phyloP scores from a whole-genome alignment of 768 basidiomycete species.

The Rhodotorula babjevae region DNA sequence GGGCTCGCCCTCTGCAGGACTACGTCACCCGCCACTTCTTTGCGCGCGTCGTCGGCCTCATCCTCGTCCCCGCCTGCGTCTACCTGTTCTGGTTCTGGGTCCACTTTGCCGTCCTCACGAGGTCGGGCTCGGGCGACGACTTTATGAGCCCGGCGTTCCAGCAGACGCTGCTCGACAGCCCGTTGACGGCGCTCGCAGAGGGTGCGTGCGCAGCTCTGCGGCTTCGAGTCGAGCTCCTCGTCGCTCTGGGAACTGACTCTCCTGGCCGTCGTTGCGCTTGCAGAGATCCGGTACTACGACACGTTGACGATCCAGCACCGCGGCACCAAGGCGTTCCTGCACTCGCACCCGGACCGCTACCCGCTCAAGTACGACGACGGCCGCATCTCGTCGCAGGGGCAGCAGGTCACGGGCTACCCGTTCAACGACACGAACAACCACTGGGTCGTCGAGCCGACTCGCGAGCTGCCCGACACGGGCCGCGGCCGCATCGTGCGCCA shows the following conservation, averaged over 20 bases:
- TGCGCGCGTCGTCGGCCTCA: constrained; percentile 77
- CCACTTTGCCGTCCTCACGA: constrained; percentile 80
- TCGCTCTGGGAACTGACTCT: no score
- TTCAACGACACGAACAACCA: constrained; percentile 91
- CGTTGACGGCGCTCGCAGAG: constrained; percentile 83
- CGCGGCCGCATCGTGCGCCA: constrained; percentile 88
- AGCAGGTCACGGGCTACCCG: constrained; percentile 62
- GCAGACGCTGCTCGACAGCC: constrained; percentile 86
- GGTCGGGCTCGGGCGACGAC: constrained; percentile 84
- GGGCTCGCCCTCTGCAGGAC: constrained; percentile 54
- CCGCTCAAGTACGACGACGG: constrained; percentile 93
- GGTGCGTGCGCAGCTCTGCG: constrained; percentile 54
- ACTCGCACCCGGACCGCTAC: constrained; percentile 86
- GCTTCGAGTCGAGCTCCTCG: no score
- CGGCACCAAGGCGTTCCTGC: constrained; percentile 85
- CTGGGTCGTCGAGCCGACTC: constrained; percentile 94
- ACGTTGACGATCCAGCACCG: constrained; percentile 81
- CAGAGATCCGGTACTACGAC: constrained; percentile 92
- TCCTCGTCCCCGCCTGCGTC: constrained; percentile 77
- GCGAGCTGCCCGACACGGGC: constrained; percentile 86
- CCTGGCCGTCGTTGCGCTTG: no score
- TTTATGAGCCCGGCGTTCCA: constrained; percentile 99
- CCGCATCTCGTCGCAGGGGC: constrained; percentile 63
- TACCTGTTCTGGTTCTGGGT: constrained; percentile 95
- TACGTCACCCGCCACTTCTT: constrained; percentile 83